Evolutionary conservation across 129 eudicot genomes (phyloP).

Genomic region (Arctium minus): DNA sequence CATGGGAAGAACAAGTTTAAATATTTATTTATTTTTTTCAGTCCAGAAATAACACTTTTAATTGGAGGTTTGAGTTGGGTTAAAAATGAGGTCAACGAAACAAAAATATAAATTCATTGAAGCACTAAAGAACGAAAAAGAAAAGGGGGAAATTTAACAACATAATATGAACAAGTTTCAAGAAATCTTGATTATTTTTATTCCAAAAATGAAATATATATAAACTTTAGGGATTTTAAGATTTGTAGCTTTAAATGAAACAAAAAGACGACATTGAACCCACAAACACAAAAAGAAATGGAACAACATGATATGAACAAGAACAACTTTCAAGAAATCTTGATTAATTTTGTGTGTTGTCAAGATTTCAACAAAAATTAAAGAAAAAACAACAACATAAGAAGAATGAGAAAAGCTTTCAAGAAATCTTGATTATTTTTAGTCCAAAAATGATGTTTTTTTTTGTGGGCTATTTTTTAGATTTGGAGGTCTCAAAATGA

Average conservation of each 20-base stretch:
- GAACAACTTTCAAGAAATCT: conserved; percentile 15
- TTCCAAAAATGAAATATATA: background rate
- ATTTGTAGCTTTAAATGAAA: conserved; percentile 18
- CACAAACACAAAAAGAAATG: background rate
- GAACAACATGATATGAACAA: background rate
- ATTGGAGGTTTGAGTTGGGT: conserved; percentile 16
- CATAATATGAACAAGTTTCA: background rate
- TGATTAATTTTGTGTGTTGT: conserved; percentile 4
- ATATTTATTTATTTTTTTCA: background rate
- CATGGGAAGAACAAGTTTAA: background rate
- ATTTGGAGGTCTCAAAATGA: conserved; percentile 11
- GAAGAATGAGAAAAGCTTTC: background rate
- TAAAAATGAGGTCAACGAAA: conserved; percentile 6
- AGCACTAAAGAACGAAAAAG: background rate
- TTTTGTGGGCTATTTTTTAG: background rate
- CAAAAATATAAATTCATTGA: background rate
- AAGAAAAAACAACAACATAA: conserved; percentile 8
- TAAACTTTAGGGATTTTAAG: conserved; percentile 1
- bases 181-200: background rate
- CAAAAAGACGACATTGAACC: background rate
- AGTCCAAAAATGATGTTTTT: background rate
- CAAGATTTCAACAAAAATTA: conserved; percentile 16
- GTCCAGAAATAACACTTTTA: background rate
- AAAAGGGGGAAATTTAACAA: background rate
- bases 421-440: conserved; percentile 10